A percentile compares a stretch with the other conserved stretches of the same genome.
These are phyloP conservation scores for Chlorella sp. DNA, from an alignment of 139 green algal species.

Conservation along the genomic window DNA sequence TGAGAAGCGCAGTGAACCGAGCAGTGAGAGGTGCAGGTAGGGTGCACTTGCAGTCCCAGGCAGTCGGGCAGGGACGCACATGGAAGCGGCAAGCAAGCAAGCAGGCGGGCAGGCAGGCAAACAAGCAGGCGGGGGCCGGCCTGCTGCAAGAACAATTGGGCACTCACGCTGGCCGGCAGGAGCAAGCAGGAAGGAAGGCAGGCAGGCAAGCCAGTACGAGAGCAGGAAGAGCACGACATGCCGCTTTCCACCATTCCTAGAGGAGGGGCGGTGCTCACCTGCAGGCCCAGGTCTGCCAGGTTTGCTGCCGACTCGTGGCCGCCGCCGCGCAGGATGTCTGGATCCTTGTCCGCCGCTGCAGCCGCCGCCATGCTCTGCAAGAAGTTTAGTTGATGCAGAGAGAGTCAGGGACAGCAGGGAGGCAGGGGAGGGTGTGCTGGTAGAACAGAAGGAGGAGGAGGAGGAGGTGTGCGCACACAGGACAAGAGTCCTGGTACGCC, in stretches of 20 bases:
- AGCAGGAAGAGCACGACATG: too few relatives aligned
- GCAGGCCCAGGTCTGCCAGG: slow-evolving; percentile 33
- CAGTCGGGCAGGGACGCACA: background rate
- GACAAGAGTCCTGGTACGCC: background rate
- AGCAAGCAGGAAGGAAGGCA: background rate
- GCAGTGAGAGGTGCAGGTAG: background rate
- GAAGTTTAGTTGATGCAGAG: too few relatives aligned
- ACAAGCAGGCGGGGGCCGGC: too few relatives aligned
- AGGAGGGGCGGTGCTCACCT: background rate
- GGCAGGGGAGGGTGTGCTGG: too few relatives aligned
- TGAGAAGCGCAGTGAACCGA: background rate
- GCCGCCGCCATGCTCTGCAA: slow-evolving; percentile 24
- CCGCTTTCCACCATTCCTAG: too few relatives aligned
- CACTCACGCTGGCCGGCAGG: too few relatives aligned
- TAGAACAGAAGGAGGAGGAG: too few relatives aligned
- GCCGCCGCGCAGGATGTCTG: slow-evolving; percentile 18
- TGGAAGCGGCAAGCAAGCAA: too few relatives aligned
- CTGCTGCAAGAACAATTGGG: too few relatives aligned
- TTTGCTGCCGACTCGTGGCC: slow-evolving; percentile 13
- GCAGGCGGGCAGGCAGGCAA: background rate
- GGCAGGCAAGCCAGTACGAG: too few relatives aligned
- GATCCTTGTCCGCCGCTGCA: slow-evolving; percentile 16
- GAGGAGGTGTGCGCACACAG: background rate
- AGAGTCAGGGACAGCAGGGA: too few relatives aligned
- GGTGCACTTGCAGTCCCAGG: background rate